phyloP scores from a whole-genome alignment of 176 grass and related monocot genomes.

The Bonia amplexicaulis region DNA sequence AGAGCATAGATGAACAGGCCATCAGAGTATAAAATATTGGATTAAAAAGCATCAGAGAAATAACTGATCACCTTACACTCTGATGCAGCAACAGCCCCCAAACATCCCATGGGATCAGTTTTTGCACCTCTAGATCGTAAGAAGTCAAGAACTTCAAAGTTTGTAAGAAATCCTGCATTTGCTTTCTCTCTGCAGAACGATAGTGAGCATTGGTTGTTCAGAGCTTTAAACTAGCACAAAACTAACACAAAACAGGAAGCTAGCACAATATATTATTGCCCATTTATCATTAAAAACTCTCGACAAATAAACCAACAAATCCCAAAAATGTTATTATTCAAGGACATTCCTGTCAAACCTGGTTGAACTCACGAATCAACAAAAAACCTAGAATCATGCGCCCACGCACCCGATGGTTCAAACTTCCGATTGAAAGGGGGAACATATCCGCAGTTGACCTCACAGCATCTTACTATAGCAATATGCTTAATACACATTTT shows the following conservation, averaged over 20 bases:
- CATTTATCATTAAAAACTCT: background rate
- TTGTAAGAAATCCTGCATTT: constrained; percentile 62
- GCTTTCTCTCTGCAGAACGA: constrained; percentile 46
- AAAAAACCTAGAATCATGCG: background rate
- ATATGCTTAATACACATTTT: background rate
- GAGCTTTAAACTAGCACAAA: background rate
- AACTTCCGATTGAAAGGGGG: background rate
- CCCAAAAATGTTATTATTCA: background rate
- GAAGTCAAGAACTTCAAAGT: constrained; percentile 86
- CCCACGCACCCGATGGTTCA: background rate
- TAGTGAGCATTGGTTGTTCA: background rate
- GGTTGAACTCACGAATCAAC: background rate
- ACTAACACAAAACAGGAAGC: background rate
- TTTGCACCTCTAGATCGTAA: constrained; percentile 67
- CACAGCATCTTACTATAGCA: background rate
- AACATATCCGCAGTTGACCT: background rate
- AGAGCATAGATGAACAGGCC: background rate
- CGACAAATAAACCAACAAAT: background rate
- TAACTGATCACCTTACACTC: constrained; percentile 65
- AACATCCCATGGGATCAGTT: constrained; percentile 75
- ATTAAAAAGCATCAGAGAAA: constrained; percentile 7
- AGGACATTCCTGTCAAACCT: background rate
- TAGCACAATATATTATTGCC: background rate
- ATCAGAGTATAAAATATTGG: background rate
- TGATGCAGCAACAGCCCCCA: constrained; percentile 68